Evolutionary conservation across 2,329 filamentous ascomycete genomes (phyloP).

Genomic region (Aspergillus sp.): DNA sequence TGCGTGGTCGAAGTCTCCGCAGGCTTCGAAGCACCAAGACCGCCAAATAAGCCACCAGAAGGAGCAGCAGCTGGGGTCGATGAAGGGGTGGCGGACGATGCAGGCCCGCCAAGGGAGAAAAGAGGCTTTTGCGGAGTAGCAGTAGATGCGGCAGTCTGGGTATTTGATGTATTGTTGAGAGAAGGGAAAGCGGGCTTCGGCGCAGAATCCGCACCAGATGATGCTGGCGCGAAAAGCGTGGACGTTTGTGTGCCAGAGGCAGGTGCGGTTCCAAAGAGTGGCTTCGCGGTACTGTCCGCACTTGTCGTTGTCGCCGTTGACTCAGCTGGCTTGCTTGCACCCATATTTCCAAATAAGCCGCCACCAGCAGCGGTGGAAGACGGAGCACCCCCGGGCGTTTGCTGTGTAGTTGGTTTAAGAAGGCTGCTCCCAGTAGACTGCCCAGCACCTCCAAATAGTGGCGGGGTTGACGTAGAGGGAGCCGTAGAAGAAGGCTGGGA

Average conservation of each 20-base stretch:
- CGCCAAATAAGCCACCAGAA: slow-evolving; percentile 27
- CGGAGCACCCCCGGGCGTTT: slow-evolving; percentile 23
- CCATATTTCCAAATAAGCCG: slow-evolving; percentile 17
- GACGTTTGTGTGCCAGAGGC: slow-evolving; percentile 19
- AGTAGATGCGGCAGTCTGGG: slow-evolving; percentile 27
- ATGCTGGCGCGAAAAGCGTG: slow-evolving; percentile 30
- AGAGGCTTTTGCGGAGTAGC: slow-evolving; percentile 35
- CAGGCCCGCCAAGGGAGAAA: slow-evolving; percentile 32
- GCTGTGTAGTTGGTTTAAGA: slow-evolving; percentile 25
- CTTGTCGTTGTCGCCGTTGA: slow-evolving; percentile 26
- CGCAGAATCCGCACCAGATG: slow-evolving; percentile 25
- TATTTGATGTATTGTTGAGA: slow-evolving; percentile 18
- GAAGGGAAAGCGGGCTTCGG: slow-evolving; percentile 28
- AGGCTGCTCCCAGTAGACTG: slow-evolving; percentile 29
- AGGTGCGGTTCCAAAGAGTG: slow-evolving; percentile 25
- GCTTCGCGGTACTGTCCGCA: slow-evolving; percentile 26
- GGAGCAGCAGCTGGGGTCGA: slow-evolving; percentile 33
- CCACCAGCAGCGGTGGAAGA: slow-evolving; percentile 9
- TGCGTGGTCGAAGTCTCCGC: slow-evolving; percentile 28
- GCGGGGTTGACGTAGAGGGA: slow-evolving; percentile 3
- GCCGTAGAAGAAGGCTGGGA: background rate
- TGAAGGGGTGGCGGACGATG: slow-evolving; percentile 31
- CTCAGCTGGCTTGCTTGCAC: slow-evolving; percentile 33
- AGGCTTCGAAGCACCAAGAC: slow-evolving; percentile 28
- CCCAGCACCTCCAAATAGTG: slow-evolving; percentile 16